Evolutionary conservation across 2,329 filamentous ascomycete species (phyloP), one percentile per base, ranked within the genome.

Genomic region (Sclerotinia sclerotiorum): DNA sequence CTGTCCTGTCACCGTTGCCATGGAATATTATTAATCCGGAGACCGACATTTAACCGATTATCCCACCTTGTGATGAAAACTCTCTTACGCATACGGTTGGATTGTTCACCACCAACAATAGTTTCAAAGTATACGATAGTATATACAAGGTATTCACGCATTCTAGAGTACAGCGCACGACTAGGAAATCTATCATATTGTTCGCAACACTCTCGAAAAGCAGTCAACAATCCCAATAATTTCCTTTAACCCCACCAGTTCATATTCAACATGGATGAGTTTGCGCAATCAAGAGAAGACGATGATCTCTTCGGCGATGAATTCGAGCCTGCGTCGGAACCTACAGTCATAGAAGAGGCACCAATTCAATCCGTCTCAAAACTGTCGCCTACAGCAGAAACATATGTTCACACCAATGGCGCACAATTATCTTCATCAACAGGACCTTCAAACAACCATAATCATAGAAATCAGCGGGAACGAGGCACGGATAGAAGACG

Each of bases 261-360:
- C 49, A 44, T 44, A 44, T 42, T 8, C 15, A 51, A 21, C 54
- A 77, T 77, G 75, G 75, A 76, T 69, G 76, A 77, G 69, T 78
- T 78, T 62, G 76, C 77, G 35, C 77, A 78, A 70, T 74, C 72
- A 17, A 69, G 76, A 68, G 76, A 74, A 55, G 76, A 77, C 52
- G 72, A 77, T 58, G 76, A 78, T 68, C 75, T 78, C 39, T 78
- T 78, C 65, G 74, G 73, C 8, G 77, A 78, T 44, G 77, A 78
- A 35, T 77, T 77, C 65, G 76, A 78, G 54, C 76, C 76, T 29
- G 63, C 74, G 35, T 19, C 71, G 7, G 70, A 72, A 21, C 67
- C 74, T 29, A 70, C 66, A 10, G 63, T 71, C 35, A 67, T 74
- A 29, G 70, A 75, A 60, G 69, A 67, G 10, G 56, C 56, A 29